Evolutionary conservation across 2,329 filamentous ascomycete species (phyloP).

Genomic region (Aspergillus thermomutatus): DNA sequence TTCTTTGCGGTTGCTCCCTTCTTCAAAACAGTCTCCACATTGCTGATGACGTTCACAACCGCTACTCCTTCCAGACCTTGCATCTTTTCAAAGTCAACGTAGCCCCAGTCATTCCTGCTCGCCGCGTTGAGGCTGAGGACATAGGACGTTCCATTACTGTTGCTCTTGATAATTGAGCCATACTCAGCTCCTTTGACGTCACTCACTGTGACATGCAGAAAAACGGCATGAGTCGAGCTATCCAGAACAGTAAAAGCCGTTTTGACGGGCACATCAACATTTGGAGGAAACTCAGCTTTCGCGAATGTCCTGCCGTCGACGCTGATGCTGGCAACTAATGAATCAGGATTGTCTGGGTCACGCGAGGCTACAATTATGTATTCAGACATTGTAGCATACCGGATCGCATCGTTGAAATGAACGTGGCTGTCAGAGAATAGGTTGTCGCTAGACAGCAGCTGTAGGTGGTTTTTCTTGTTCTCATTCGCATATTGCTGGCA

Average conservation of each 20-base stretch:
- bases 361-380: slow-evolving; percentile 86
- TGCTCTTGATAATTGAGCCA: slow-evolving; percentile 93
- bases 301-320: slow-evolving; percentile 82
- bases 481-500: slow-evolving; percentile 63
- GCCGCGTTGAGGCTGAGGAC: slow-evolving; percentile 77
- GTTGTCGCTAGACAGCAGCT: slow-evolving; percentile 74
- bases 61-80: slow-evolving; percentile 85
- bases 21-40: slow-evolving; percentile 61
- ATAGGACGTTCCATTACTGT: slow-evolving; percentile 96
- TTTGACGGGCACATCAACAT: slow-evolving; percentile 74
- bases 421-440: slow-evolving; percentile 67
- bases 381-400: slow-evolving; percentile 93
- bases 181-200: slow-evolving; percentile 63
- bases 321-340: slow-evolving; percentile 74
- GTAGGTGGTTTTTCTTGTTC: slow-evolving; percentile 60
- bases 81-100: slow-evolving; percentile 96
- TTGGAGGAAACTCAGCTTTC: slow-evolving; percentile 77
- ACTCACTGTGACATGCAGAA: slow-evolving; percentile 85
- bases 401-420: slow-evolving; percentile 68
- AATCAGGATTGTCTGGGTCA: slow-evolving; percentile 59
- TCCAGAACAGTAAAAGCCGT: slow-evolving; percentile 89
- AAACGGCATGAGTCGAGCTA: slow-evolving; percentile 90
- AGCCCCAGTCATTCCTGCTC: slow-evolving; percentile 73
- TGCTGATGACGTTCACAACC: slow-evolving; percentile 80
- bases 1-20: slow-evolving; percentile 65